Conservation (phyloP, 176 grass and related monocot genomes). For the Oryza coarctata region DNA sequence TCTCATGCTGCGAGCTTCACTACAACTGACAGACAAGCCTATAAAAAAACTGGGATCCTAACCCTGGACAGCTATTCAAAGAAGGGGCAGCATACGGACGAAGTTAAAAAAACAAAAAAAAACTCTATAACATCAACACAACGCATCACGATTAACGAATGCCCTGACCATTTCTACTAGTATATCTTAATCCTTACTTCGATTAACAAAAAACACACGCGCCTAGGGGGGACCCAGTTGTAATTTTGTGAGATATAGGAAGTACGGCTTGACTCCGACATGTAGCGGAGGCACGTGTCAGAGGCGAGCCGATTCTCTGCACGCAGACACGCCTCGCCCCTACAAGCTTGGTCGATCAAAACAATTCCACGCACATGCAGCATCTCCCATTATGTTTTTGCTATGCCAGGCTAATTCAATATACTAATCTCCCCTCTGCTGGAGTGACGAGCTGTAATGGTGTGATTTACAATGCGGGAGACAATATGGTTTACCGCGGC, state of each 20-base stretch:
- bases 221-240: background rate
- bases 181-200: background rate
- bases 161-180: background rate
- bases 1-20: background rate
- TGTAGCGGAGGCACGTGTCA: too few species aligned
- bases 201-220: background rate
- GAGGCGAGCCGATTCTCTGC: background rate
- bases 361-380: slow-evolving; percentile 21
- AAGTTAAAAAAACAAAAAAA: background rate
- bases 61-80: slow-evolving; percentile 1
- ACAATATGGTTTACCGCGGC: background rate
- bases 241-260: background rate
- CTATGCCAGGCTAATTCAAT: background rate
- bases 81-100: background rate
- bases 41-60: background rate
- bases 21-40: background rate
- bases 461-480: background rate
- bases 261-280: slow-evolving; percentile 24
- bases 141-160: background rate
- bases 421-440: background rate
- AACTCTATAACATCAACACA: background rate
- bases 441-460: background rate
- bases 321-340: background rate
- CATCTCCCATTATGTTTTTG: background rate
- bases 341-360: slow-evolving; percentile 13